Evolutionary conservation across 345 rosid species (phyloP).

Genomic region (Crucihimalaya himalaica): DNA sequence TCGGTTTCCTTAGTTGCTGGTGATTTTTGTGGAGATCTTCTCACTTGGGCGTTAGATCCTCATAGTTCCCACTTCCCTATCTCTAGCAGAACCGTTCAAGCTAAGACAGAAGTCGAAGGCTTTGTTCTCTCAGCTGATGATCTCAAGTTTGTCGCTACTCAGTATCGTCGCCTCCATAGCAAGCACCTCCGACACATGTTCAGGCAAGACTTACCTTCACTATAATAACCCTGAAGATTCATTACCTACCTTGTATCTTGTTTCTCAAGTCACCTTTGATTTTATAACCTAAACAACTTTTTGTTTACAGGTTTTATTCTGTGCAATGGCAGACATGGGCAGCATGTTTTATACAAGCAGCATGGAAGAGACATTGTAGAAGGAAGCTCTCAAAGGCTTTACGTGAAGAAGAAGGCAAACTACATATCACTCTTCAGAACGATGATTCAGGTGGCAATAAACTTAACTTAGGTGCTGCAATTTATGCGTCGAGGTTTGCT

Average conservation of each 20-base stretch:
- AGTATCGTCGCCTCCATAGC: slow-evolving; percentile 44
- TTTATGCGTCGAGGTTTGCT: slow-evolving; percentile 67
- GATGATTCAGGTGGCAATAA: slow-evolving; percentile 34
- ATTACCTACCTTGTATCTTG: not conserved
- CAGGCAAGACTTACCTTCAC: slow-evolving; percentile 13
- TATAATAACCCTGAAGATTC: not conserved
- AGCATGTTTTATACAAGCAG: slow-evolving; percentile 45
- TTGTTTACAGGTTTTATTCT: slow-evolving; percentile 38
- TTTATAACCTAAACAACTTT: not conserved
- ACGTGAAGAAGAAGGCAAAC: slow-evolving; percentile 40
- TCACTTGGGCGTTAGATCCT: slow-evolving; percentile 57
- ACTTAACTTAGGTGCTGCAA: slow-evolving; percentile 52
- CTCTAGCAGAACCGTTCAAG: slow-evolving; percentile 42
- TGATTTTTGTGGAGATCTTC: slow-evolving; percentile 47
- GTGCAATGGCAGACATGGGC: slow-evolving; percentile 47
- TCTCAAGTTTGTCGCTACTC: slow-evolving; percentile 40
- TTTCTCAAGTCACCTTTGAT: not conserved
- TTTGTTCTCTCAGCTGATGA: slow-evolving; percentile 45
- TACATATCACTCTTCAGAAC: slow-evolving; percentile 42
- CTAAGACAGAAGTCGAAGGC: slow-evolving; percentile 46
- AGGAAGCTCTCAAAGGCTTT: slow-evolving; percentile 42
- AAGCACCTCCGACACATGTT: slow-evolving; percentile 42
- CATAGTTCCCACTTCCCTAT: slow-evolving; percentile 40
- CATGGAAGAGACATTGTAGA: slow-evolving; percentile 44
- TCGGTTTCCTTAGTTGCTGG: slow-evolving; percentile 21